Conservation (phyloP, 371 early-diverging fungal genomes). For the Rhizopus arrhizus region DNA sequence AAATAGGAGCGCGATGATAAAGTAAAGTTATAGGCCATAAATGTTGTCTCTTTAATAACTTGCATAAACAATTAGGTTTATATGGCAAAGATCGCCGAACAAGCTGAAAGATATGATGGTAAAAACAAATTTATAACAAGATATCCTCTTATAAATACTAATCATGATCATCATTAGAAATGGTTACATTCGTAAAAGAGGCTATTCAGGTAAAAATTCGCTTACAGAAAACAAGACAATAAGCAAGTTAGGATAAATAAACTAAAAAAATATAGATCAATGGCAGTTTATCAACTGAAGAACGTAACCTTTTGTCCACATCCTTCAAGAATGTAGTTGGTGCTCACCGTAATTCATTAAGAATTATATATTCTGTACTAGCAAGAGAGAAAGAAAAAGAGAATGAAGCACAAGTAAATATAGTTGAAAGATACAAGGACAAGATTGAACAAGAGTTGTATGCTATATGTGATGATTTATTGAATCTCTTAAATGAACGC, state of each 20-base stretch:
- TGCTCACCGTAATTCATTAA: no score
- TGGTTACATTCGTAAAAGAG: slow-evolving; percentile 94
- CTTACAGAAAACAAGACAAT: no score
- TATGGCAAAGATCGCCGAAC: slow-evolving; percentile 99
- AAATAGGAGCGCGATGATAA: slow-evolving; percentile 50
- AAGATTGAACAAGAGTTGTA: slow-evolving; percentile 94
- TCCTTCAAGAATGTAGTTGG: slow-evolving; percentile 96
- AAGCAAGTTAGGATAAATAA: not conserved
- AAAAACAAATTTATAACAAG: slow-evolving; percentile 11
- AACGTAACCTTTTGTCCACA: slow-evolving; percentile 97
- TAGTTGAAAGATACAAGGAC: slow-evolving; percentile 89
- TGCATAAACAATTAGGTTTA: slow-evolving; percentile 39
- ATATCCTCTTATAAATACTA: not conserved
- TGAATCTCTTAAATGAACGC: slow-evolving; percentile 85
- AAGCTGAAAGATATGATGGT: slow-evolving; percentile 97
- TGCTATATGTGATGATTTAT: slow-evolving; percentile 94
- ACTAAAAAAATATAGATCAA: slow-evolving; percentile 29
- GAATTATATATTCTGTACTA: no score
- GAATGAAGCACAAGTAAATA: slow-evolving; percentile 78
- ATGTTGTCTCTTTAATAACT: not conserved
- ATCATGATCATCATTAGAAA: slow-evolving; percentile 62
- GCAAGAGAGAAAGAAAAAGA: slow-evolving; percentile 93
- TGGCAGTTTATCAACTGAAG: slow-evolving; percentile 91
- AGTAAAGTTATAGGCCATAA: slow-evolving; percentile 8
- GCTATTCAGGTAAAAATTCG: slow-evolving; percentile 58